A percentile compares a stretch with the other conserved stretches of the same genome.
Conservation (phyloP, 805 yeast species). For the Millerago galiae region DNA sequence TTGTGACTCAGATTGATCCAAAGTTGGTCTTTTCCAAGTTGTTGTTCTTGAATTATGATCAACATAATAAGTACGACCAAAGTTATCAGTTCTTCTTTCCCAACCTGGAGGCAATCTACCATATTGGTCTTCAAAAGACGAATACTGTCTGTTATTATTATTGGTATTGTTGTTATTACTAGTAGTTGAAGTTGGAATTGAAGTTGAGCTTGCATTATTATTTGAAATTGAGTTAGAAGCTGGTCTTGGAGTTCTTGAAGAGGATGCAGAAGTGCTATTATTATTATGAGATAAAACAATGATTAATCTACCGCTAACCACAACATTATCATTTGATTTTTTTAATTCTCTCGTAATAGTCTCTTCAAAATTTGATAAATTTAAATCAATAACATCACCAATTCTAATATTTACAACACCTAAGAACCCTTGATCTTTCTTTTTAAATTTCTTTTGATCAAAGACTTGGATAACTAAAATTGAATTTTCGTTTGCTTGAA, state of each 20-base stretch:
- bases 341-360: constrained; percentile 90
- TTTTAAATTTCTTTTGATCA: constrained; percentile 95
- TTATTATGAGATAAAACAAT: constrained; percentile 56
- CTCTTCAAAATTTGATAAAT: constrained; percentile 48
- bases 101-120: constrained; percentile 98
- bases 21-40: constrained; percentile 96
- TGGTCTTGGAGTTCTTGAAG: constrained; percentile 22
- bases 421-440: constrained; percentile 96
- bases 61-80: constrained; percentile 95
- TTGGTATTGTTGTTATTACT: background rate
- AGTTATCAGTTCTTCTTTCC: constrained; percentile 97
- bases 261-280: constrained; percentile 1
- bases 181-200: background rate
- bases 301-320: constrained; percentile 90
- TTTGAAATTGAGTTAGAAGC: background rate
- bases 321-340: constrained; percentile 83
- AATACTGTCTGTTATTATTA: constrained; percentile 51
- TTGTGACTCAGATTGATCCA: constrained; percentile 70
- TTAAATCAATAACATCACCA: constrained; percentile 78
- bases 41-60: constrained; percentile 97
- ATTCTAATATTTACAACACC: constrained; percentile 92
- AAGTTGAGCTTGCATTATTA: background rate
- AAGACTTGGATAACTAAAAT: constrained; percentile 89
- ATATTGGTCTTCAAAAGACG: constrained; percentile 94
- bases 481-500: constrained; percentile 71